Evolutionary conservation across 2,329 filamentous ascomycete genomes (phyloP), one percentile per base, ranked within the genome.

Genomic region (Allantophomopsis cytisporea): DNA sequence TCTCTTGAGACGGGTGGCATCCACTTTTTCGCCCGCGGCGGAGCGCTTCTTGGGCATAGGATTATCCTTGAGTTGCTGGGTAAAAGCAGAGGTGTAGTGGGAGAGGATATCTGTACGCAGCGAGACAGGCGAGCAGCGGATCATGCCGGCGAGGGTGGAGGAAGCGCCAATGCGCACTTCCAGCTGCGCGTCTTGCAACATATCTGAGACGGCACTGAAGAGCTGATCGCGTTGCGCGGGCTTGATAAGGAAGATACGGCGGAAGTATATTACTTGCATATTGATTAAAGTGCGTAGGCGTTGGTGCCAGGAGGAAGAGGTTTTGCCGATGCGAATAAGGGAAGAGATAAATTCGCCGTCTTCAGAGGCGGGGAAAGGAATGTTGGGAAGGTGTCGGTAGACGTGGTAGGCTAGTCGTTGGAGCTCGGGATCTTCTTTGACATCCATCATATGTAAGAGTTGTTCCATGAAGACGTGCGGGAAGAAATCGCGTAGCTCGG

Each of bases 361-460:
- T 57, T 95, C 84, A 42, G 88, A 87, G 23, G 79, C 73, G 2
- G 84, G 80, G 62, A 95, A 89, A 0, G 91, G 88, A 41, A 98
- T 86, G 57, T 98, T 98, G 12, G 91, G 87, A 13, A 98, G 66
- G 54, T 98, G 89, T 6, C 89, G 82, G 66, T 96, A 98, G 33
- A 98, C 91, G 54, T 94, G 87, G 56, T 96, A 98, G 0, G 91
- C 89, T 7, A 95, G 71, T 8, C 83, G 81, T 68, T 95, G 93
- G 2, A 98, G 71, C 59, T 98, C 93, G 0, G 86, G 87, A 52
- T 98, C 91, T 59, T 98, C 91, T 59, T 96, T 96, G 57, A 98
- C 86, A 54, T 98, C 91, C 89, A 98, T 98, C 91, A 98, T 98
- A 65, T 98, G 88, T 39, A 98, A 66, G 12, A 98, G 73, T 57